A percentile compares a stretch with the other conserved stretches of the same genome.
phyloP scores from a whole-genome alignment of 2,329 filamentous ascomycete species.

The Cytospora chrysosperma region DNA sequence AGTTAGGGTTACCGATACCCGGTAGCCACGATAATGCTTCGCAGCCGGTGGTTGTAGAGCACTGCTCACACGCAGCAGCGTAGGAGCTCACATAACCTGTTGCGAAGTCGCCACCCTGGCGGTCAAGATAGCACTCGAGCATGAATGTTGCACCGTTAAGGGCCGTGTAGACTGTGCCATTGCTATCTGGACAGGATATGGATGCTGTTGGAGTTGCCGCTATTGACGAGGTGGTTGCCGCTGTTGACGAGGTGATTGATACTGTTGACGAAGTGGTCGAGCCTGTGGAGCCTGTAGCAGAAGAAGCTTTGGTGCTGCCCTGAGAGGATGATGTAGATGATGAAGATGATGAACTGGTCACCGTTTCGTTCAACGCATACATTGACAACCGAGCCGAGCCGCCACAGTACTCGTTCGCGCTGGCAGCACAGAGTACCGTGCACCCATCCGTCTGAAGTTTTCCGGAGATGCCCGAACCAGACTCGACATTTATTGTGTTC shows the following conservation, averaged over 20 bases:
- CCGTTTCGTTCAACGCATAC: background rate
- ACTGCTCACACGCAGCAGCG: slow-evolving; percentile 16
- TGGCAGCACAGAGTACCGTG: slow-evolving; percentile 1
- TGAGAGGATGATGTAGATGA: background rate
- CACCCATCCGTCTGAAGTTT: slow-evolving; percentile 5
- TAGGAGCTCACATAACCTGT: slow-evolving; percentile 21
- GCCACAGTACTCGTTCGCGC: slow-evolving; percentile 10
- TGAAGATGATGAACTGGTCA: background rate
- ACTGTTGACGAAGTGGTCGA: background rate
- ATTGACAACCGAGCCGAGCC: background rate
- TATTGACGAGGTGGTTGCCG: slow-evolving; percentile 3
- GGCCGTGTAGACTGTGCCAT: slow-evolving; percentile 15
- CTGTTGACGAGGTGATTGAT: background rate
- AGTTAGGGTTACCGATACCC: slow-evolving; percentile 15
- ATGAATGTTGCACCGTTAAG: slow-evolving; percentile 19
- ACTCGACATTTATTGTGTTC: slow-evolving; percentile 3
- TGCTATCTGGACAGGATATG: slow-evolving; percentile 17
- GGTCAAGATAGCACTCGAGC: slow-evolving; percentile 24
- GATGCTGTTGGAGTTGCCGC: slow-evolving; percentile 10
- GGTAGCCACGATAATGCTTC: slow-evolving; percentile 22
- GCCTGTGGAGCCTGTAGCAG: background rate
- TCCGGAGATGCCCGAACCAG: background rate
- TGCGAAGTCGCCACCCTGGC: slow-evolving; percentile 13
- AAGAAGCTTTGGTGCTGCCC: background rate
- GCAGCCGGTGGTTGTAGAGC: slow-evolving; percentile 20